A percentile compares a stretch with the other conserved stretches of the same genome.
These are phyloP conservation scores for Candida succiphila DNA, from an alignment of 805 yeast genomes.

Conservation along the genomic window DNA sequence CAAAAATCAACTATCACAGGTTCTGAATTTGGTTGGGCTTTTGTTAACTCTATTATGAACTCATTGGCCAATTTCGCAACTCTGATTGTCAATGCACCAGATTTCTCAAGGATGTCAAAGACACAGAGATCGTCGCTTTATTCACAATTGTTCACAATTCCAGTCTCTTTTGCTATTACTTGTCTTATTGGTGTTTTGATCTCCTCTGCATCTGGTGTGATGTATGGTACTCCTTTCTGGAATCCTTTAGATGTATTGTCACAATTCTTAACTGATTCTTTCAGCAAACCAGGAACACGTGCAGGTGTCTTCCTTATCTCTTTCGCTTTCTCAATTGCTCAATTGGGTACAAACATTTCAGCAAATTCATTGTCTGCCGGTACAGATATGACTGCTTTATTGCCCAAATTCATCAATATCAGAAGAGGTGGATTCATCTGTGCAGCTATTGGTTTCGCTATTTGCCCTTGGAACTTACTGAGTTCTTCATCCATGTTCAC, in stretches of 20 bases:
- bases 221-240: slow-evolving; percentile 72
- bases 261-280: slow-evolving; percentile 39
- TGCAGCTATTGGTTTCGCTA: slow-evolving; percentile 58
- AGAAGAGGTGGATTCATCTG: slow-evolving; percentile 77
- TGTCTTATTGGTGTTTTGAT: slow-evolving; percentile 80
- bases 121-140: slow-evolving; percentile 39
- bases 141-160: slow-evolving; percentile 59
- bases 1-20: slow-evolving; percentile 46
- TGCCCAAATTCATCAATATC: slow-evolving; percentile 58
- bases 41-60: slow-evolving; percentile 68
- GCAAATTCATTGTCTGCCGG: slow-evolving; percentile 67
- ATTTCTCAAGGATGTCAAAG: slow-evolving; percentile 75
- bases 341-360: slow-evolving; percentile 68
- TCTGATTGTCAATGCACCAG: slow-evolving; percentile 82
- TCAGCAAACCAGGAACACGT: slow-evolving; percentile 47
- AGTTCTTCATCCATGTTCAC: slow-evolving; percentile 65
- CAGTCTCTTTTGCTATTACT: slow-evolving; percentile 69
- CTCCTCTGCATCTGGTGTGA: slow-evolving; percentile 61
- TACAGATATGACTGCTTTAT: slow-evolving; percentile 58
- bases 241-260: slow-evolving; percentile 71
- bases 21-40: slow-evolving; percentile 71
- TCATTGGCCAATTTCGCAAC: slow-evolving; percentile 82
- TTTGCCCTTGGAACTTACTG: slow-evolving; percentile 79
- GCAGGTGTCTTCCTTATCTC: slow-evolving; percentile 76
- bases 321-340: slow-evolving; percentile 63